Percentiles rank a stretch among this genome's conserved stretches.
These are phyloP conservation scores for Suhomyces prunicola DNA, from an alignment of 805 yeast genomes.

Conservation along the genomic window DNA sequence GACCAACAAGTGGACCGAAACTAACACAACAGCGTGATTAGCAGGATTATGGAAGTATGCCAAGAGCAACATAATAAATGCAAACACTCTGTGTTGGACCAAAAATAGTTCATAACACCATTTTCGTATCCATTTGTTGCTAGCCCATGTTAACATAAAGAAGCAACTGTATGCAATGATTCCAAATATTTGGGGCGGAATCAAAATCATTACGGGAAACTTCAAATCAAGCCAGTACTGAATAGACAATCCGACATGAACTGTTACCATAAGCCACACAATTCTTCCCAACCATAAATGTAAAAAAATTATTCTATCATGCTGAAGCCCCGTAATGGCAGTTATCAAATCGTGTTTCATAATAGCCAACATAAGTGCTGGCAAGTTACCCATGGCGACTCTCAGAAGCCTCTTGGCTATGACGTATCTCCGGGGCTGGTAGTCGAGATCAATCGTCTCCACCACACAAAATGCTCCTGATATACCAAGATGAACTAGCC, in stretches of 20 bases:
- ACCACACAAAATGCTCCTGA: constrained; percentile 25
- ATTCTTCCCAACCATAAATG: constrained; percentile 46
- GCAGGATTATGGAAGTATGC: constrained; percentile 40
- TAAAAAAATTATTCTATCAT: constrained; percentile 35
- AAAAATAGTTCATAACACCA: constrained; percentile 43
- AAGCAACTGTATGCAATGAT: constrained; percentile 41
- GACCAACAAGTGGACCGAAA: constrained; percentile 43
- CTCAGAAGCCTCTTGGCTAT: constrained; percentile 42
- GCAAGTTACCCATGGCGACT: constrained; percentile 39
- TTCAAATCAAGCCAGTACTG: constrained; percentile 42
- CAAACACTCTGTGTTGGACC: constrained; percentile 40
- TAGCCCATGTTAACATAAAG: constrained; percentile 34
- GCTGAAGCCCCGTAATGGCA: constrained; percentile 39
- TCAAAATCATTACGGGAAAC: constrained; percentile 37
- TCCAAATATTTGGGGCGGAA: constrained; percentile 53
- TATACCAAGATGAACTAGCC: constrained; percentile 24
- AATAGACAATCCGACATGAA: constrained; percentile 33
- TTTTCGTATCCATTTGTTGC: constrained; percentile 32
- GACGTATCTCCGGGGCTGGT: constrained; percentile 37
- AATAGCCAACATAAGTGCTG: constrained; percentile 33
- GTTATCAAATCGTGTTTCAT: constrained; percentile 40
- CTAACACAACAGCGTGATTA: constrained; percentile 30
- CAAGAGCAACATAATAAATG: constrained; percentile 41
- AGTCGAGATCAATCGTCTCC: constrained; percentile 37
- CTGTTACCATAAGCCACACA: constrained; percentile 32